Conservation (phyloP, 495 filamentous ascomycete species). For the Gamarada debralockiae region DNA sequence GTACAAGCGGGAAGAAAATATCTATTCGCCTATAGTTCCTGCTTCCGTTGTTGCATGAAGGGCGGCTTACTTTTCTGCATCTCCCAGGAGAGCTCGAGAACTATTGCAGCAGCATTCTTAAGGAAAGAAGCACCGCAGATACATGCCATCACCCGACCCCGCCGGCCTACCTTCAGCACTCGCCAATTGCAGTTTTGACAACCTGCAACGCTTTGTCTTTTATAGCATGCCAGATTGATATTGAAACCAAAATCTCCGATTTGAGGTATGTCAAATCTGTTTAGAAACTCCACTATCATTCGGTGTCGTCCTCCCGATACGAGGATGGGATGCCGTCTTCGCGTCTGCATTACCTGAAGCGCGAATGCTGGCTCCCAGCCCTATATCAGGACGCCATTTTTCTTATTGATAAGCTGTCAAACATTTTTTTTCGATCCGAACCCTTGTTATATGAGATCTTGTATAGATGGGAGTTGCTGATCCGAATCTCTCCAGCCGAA, state of each 20-base stretch:
- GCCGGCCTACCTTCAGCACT: neutral
- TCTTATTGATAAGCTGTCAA: no score
- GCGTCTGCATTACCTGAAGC: neutral
- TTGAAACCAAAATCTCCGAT: constrained; percentile 2
- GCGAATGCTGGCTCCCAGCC: neutral
- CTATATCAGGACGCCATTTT: neutral
- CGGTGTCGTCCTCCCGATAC: neutral
- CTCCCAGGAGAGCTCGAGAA: constrained; percentile 16
- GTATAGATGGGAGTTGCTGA: no score
- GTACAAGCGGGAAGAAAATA: neutral
- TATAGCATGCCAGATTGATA: constrained; percentile 12
- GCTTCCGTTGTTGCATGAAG: constrained; percentile 19
- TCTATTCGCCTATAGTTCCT: constrained; percentile 12
- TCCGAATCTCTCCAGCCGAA: no score
- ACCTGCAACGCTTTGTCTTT: constrained; percentile 4
- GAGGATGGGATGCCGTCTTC: no score
- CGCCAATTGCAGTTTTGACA: constrained; percentile 2
- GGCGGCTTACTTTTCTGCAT: constrained; percentile 11
- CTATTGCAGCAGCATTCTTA: constrained; percentile 2
- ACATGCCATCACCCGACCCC: neutral
- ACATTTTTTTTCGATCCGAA: no score
- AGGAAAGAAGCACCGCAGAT: neutral
- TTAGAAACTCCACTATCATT: no score
- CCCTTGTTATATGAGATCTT: no score
- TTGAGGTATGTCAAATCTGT: constrained; percentile 9